Evolutionary conservation across 2,329 filamentous ascomycete species (phyloP), one percentile per base, ranked within the genome.

Genomic region (Penicillium oxalicum): DNA sequence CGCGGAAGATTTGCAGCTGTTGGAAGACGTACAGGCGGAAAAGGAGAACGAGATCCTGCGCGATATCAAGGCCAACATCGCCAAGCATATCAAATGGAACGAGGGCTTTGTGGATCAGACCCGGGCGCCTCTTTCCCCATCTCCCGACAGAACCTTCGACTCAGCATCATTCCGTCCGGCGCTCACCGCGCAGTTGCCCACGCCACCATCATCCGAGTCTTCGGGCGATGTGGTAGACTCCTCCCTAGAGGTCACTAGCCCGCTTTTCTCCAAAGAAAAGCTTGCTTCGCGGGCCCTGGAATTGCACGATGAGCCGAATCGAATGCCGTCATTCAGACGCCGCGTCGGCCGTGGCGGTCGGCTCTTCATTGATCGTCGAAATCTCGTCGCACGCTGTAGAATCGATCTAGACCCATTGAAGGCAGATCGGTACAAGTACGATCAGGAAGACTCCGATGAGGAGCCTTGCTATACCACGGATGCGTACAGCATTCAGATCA

Each of bases 31-130:
- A 59, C 78, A 86, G 47, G 82, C 83, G 38, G 88, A 95, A 69
- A 88, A 88, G 68, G 86, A 91, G 58, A 89, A 87, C 58, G 82
- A 87, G 60, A 83, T 96, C 58, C 79, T 86, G 54, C 78, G 78
- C 55, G 89, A 94, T 62, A 88, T 97, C 66, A 88, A 94, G 68
- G 82, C 82, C 60, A 91, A 94, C 70, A 83, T 94, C 47, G 80
- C 86, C 61, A 91, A 93, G 70, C 91, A 96, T 71, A 82, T 86
- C 60, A 84, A 87, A 66, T 96, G 91, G 90, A 96, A 96, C 70
- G 79, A 87, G 60, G 86, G 88, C 63, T 90, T 88, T 74, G 81
- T 94, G 61, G 91, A 97, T 72, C 79, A 90, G 65, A 96, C 91
- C 53, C 83, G 85, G 73, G 84, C 85, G 56, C 90, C 91, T 44